Conservation (phyloP, 768 basidiomycete genomes). For the Amanita pallidorosea region DNA sequence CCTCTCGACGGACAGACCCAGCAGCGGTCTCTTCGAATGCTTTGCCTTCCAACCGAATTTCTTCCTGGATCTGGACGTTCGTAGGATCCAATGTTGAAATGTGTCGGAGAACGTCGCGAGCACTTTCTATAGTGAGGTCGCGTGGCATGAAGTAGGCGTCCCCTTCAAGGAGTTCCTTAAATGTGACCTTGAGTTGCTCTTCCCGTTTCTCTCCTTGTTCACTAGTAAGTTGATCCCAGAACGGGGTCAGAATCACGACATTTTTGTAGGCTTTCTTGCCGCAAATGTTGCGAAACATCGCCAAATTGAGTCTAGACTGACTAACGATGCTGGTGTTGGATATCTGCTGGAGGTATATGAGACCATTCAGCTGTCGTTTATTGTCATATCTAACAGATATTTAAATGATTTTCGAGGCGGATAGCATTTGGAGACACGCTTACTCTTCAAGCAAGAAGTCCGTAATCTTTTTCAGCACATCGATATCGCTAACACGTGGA, state of each 20-base stretch:
- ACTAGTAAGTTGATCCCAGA: conserved; percentile 27
- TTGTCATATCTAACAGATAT: background rate
- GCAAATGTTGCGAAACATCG: conserved; percentile 35
- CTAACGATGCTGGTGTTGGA: background rate
- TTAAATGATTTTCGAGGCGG: background rate
- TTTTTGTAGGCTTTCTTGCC: conserved; percentile 32
- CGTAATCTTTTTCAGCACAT: conserved; percentile 19
- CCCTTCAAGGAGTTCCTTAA: conserved; percentile 13
- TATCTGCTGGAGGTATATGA: background rate
- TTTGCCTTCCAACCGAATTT: conserved; percentile 9
- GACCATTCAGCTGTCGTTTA: background rate
- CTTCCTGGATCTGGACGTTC: conserved; percentile 8
- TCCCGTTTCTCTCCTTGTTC: conserved; percentile 23
- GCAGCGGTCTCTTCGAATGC: conserved; percentile 26
- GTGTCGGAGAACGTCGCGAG: conserved; percentile 17
- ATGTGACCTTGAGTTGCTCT: conserved; percentile 22
- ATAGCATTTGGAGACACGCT: background rate
- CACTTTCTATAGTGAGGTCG: background rate
- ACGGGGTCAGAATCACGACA: conserved; percentile 34
- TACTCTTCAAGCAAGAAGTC: background rate
- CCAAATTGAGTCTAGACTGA: conserved; percentile 12
- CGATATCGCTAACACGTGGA: conserved; percentile 7
- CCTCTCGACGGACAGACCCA: conserved; percentile 23
- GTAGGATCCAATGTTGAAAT: conserved; percentile 11
- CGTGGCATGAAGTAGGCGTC: background rate